Evolutionary conservation across 2,329 filamentous ascomycete species (phyloP).

Genomic region (Fusarium incarnatum): DNA sequence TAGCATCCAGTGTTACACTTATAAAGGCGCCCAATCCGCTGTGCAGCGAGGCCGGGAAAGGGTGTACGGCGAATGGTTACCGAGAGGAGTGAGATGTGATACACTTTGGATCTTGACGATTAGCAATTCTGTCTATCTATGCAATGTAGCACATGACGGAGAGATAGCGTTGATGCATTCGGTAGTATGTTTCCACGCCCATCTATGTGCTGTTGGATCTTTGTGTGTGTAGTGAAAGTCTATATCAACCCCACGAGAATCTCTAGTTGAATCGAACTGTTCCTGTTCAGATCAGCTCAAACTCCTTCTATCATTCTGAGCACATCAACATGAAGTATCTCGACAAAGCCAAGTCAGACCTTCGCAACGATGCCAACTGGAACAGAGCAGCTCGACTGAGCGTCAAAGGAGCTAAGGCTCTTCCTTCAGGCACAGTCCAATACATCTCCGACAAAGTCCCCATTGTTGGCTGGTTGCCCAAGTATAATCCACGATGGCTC

Average conservation of each 20-base stretch:
- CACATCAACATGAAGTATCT: constrained; percentile 38
- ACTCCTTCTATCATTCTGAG: neutral
- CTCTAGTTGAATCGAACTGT: neutral
- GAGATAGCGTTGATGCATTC: neutral
- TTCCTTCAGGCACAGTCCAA: constrained; percentile 65
- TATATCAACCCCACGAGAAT: constrained; percentile 22
- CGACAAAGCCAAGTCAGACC: constrained; percentile 34
- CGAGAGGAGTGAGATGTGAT: constrained; percentile 1
- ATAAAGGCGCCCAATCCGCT: constrained; percentile 20
- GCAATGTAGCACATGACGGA: constrained; percentile 5
- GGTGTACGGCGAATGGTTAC: constrained; percentile 32
- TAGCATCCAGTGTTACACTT: neutral
- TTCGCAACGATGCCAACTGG: constrained; percentile 42
- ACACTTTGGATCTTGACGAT: neutral
- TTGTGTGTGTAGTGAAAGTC: neutral
- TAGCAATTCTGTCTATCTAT: neutral
- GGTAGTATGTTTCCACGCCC: neutral
- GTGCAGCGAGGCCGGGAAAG: constrained; percentile 2
- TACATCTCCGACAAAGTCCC: constrained; percentile 72
- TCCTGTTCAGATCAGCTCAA: neutral
- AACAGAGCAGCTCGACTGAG: constrained; percentile 38
- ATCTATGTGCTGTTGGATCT: neutral
- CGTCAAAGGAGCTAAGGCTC: constrained; percentile 36
- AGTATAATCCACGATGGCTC: constrained; percentile 71
- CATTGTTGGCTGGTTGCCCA: constrained; percentile 71